Evolutionary conservation across 2,329 filamentous ascomycete species (phyloP), one percentile per base, ranked within the genome.

Genomic region (Phialophora tarda): DNA sequence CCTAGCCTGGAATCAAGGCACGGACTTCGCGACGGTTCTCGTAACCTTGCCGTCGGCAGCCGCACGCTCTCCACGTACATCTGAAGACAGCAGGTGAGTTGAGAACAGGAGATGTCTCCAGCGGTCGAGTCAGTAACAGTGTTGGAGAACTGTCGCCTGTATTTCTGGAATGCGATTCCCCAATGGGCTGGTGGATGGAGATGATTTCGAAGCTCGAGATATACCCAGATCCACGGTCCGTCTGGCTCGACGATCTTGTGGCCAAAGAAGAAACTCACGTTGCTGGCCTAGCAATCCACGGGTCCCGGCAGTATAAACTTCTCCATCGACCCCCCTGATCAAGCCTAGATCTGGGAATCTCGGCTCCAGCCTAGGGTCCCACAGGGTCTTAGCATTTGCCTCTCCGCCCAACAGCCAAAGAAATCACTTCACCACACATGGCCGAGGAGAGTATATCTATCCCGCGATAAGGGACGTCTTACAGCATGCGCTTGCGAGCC

Each of bases 301-400:
- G 28, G 17, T 32, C 7, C n/a, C 10, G 28, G 53, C 14, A 4
- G n/a, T 7, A 56, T 28, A 30, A 53, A 30, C 21, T 59, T 69
- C 67, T 69, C 67, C 63, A 69, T 66, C 67, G 26, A 69, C 67
- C 67, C 44, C 55, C 67, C 67, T 53, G 34, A 64, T 66, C 30
- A 50, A 41, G 57, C 47, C 56, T 47, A 59, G 23, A 47, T n/a
- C 17, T 48, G 14, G 44, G 34, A 2, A 12, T n/a, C 23, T 17
- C 17, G 57, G 26, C 57, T 59, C 23, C 3, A 8, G 38, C 14
- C 6, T 17, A 7, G 38, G 38, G 17, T n/a, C 14, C 38, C 38
- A 44, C 38, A 44, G 12, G 17, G 17, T 44, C 38, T 44, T 44
- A 44, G 12, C 4, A 28, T 61, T 60, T 26, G 21, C 59, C 38